These are phyloP conservation scores for Forsythia suspensa DNA, from an alignment of 257 asterid species.

Conservation along the genomic window DNA sequence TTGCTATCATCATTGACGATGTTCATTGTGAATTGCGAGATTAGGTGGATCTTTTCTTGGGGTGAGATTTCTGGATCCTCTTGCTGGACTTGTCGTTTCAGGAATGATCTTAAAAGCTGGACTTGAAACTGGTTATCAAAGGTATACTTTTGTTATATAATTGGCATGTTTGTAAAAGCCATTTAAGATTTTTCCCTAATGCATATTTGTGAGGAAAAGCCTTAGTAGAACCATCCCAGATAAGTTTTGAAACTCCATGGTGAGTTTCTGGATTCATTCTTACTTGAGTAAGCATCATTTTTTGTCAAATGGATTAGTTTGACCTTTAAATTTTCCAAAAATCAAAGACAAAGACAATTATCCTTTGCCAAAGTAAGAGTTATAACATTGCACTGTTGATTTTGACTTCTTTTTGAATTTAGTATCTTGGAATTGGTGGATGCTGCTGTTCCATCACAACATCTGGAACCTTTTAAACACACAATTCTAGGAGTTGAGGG, in stretches of 20 bases:
- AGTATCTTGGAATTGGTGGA: conserved; percentile 96
- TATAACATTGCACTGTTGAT: conserved; percentile 20
- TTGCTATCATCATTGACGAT: conserved; percentile 15
- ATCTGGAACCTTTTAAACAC: conserved; percentile 67
- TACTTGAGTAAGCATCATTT: background rate
- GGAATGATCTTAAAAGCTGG: conserved; percentile 96
- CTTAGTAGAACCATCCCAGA: background rate
- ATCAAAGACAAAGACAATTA: background rate
- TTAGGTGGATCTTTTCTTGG: conserved; percentile 95
- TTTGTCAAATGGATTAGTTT: background rate
- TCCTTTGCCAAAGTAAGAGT: background rate
- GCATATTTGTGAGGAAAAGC: background rate
- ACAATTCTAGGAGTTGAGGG: conserved; percentile 85
- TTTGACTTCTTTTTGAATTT: conserved; percentile 24
- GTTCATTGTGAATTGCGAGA: conserved; percentile 22
- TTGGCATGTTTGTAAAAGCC: conserved; percentile 1
- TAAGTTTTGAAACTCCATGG: background rate
- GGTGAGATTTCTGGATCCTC: conserved; percentile 85
- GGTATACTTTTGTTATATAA: conserved; percentile 39
- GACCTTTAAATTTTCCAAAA: background rate
- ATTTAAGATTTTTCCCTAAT: background rate
- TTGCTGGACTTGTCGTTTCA: conserved; percentile 92
- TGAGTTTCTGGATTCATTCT: conserved; percentile 11
- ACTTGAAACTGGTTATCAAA: conserved; percentile 84
- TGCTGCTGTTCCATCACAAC: conserved; percentile 84